Evolutionary conservation across 75 land plant genomes (phyloP).

Genomic region (Pinus taeda): DNA sequence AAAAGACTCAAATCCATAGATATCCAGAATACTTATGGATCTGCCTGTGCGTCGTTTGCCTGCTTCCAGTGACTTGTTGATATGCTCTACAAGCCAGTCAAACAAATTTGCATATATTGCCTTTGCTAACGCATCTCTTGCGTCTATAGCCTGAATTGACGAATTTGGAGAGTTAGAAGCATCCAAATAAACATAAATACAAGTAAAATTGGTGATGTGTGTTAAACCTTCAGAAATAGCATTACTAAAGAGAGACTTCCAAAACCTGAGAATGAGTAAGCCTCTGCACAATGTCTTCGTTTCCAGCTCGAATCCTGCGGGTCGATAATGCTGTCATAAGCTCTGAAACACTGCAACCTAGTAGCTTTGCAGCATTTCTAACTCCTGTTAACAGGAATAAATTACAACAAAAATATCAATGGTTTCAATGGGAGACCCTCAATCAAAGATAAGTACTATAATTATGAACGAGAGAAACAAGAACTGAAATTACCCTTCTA

Average conservation of each 20-base stretch:
- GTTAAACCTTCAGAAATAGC: neutral
- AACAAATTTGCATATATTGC: conserved; percentile 85
- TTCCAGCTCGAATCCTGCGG: conserved; percentile 69
- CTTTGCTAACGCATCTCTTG: conserved; percentile 94
- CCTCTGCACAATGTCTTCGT: conserved; percentile 66
- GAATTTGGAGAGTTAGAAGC: neutral
- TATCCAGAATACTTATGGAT: conserved; percentile 90
- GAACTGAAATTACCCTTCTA: neutral
- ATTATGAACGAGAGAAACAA: neutral
- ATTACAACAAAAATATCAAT: conserved; percentile 2
- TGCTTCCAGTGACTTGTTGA: conserved; percentile 79
- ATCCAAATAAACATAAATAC: conserved; percentile 6
- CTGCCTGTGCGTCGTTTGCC: conserved; percentile 56
- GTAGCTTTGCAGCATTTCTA: conserved; percentile 56
- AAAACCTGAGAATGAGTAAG: conserved; percentile 77
- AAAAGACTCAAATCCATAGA: conserved; percentile 96
- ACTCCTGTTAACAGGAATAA: conserved; percentile 53
- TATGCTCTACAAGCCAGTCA: conserved; percentile 94
- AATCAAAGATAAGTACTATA: neutral
- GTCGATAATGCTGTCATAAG: conserved; percentile 71
- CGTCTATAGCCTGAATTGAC: conserved; percentile 66
- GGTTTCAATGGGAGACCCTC: neutral
- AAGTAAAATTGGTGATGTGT: neutral
- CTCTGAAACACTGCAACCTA: conserved; percentile 60
- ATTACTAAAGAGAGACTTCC: neutral